Base-by-base conservation (phyloP, 2,329 filamentous ascomycete genomes). In the Chaetomiaceae sp. region DNA sequence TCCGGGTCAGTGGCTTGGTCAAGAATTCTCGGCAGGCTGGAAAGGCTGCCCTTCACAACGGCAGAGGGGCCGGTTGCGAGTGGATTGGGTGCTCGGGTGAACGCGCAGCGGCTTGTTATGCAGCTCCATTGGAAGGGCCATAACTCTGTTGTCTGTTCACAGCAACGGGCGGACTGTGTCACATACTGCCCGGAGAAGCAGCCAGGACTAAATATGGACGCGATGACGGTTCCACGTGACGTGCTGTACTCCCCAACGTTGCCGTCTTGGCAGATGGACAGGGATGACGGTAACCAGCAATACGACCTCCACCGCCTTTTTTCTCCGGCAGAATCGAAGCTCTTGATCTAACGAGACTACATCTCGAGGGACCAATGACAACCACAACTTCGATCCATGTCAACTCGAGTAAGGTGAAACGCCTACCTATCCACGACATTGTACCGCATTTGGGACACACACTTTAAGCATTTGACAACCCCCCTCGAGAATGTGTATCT, bases 281-380 rank as follows among this genome's bases (percentile, higher is more conserved):
- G 20, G 37, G 37, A n/a, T 40, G 5, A 8, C 4, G 21, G 10
- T 16, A 5, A n/a, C n/a, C n/a, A n/a, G n/a, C n/a, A n/a, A n/a
- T n/a, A n/a, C n/a, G n/a, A n/a, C 5, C 7, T 10, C 16, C 25
- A 43, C 40, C 40, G 40, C 40, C 25, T 30, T 43, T 42, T 21
- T 5, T 18, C n/a, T 10, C 23, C 18, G 41, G 48, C 48, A 51
- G 48, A 51, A 45, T 33, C 48, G 41, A 51, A 38, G 32, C 48
- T n/a, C 10, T n/a, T 40, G 13, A 40, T 6, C 4, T 11, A 40
- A 21, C 18, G 11, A 20, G 13, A 3, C 18, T 5, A 38, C 1
- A 21, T 38, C 18, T 38, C 20, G 18, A 38, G 11, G 36, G 10
- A 40, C 20, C 8, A 36, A 18, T 23, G 20, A 40, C 25, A 13